phyloP scores from a whole-genome alignment of 768 basidiomycete genomes.

The Macrolepiota fuliginosa region DNA sequence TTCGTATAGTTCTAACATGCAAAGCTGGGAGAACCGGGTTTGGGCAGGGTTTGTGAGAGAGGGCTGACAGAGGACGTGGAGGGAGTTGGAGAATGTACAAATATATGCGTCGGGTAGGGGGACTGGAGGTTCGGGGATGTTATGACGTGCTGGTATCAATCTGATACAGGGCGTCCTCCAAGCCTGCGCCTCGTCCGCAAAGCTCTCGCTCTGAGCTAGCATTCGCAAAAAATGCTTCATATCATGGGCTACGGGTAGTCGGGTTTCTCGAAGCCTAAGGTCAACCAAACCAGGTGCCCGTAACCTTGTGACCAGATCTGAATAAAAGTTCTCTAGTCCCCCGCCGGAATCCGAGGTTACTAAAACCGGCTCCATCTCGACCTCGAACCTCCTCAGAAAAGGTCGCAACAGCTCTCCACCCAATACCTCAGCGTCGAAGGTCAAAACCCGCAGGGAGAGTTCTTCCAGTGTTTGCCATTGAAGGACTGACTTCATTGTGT shows the following conservation, averaged over 20 bases:
- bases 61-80: not conserved
- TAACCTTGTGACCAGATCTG: not conserved
- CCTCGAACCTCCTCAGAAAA: not conserved
- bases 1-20: not conserved
- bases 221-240: not conserved
- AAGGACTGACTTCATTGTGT: not conserved
- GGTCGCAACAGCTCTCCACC: not conserved
- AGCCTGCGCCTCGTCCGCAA: not conserved
- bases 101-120: not conserved
- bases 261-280: not conserved
- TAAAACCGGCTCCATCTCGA: not conserved
- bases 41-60: not conserved
- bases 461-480: not conserved
- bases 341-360: not conserved
- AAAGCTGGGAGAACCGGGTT: constrained; percentile 2
- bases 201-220: not conserved
- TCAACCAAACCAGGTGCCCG: not conserved
- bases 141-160: not conserved
- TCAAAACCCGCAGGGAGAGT: not conserved
- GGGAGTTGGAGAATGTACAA: constrained; percentile 1
- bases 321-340: not conserved
- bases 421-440: not conserved
- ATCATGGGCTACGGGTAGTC: not conserved
- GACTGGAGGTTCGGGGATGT: not conserved
- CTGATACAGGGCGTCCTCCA: constrained; percentile 1